phyloP scores from a whole-genome alignment of 768 basidiomycete genomes.

The Glaciozyma antarctica region DNA sequence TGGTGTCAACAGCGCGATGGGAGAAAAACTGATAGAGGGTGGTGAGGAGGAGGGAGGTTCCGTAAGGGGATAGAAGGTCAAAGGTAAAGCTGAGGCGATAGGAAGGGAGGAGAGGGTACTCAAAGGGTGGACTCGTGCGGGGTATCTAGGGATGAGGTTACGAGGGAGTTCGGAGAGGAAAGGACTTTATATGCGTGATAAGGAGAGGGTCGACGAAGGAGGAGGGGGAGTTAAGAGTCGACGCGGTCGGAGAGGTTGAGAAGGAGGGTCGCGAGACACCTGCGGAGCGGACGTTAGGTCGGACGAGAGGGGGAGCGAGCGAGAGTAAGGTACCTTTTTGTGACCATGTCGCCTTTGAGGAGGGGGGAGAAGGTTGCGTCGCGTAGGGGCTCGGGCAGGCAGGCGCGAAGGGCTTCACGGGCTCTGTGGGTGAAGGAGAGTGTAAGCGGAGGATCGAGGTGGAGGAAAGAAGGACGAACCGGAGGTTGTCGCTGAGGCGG shows the following conservation, averaged over 20 bases:
- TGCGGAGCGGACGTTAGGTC: background rate
- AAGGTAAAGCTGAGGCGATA: no score
- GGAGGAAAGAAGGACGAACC: slow-evolving; percentile 48
- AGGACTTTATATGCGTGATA: no score
- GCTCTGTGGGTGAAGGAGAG: slow-evolving; percentile 50
- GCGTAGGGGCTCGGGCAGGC: slow-evolving; percentile 86
- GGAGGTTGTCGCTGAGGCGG: slow-evolving; percentile 85
- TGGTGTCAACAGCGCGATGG: no score
- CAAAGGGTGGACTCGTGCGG: no score
- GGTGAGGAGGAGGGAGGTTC: no score
- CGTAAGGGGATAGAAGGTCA: no score
- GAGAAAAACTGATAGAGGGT: no score
- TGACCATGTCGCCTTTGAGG: slow-evolving; percentile 97
- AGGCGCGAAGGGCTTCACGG: slow-evolving; percentile 86
- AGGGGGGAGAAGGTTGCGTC: slow-evolving; percentile 86
- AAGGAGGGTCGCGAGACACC: slow-evolving; percentile 73
- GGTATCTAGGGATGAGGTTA: no score
- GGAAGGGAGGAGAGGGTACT: no score
- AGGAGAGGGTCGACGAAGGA: background rate
- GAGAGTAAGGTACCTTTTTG: slow-evolving; percentile 82
- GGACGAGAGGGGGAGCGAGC: slow-evolving; percentile 46
- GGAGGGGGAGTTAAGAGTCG: slow-evolving; percentile 38
- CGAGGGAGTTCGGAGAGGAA: no score
- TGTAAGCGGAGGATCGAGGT: background rate
- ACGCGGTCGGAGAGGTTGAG: slow-evolving; percentile 55